phyloP scores from a whole-genome alignment of 441 rosid species.

The Gossypium davidsonii region DNA sequence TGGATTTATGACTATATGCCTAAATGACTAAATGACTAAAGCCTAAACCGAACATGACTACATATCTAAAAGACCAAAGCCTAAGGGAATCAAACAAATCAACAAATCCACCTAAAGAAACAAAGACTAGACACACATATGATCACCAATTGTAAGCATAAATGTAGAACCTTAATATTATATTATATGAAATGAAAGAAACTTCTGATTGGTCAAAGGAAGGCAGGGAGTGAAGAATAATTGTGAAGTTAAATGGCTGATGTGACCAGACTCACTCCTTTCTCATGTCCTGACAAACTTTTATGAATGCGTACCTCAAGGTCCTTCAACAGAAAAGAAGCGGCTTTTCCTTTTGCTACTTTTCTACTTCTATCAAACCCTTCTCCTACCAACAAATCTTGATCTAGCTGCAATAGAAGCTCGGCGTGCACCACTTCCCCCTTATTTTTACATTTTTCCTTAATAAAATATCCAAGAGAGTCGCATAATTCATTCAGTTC shows the following conservation, averaged over 20 bases:
- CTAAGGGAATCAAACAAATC: neutral
- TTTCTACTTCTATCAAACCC: slow-evolving; percentile 60
- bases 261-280: neutral
- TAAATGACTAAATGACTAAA: neutral
- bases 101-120: neutral
- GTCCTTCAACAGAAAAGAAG: slow-evolving; percentile 58
- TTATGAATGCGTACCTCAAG: slow-evolving; percentile 54
- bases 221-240: neutral
- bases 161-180: too few species aligned
- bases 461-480: slow-evolving; percentile 64
- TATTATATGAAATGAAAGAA: neutral
- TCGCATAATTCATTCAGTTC: slow-evolving; percentile 73
- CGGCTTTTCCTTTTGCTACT: slow-evolving; percentile 79
- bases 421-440: slow-evolving; percentile 52
- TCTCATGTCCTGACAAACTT: neutral
- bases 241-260: neutral
- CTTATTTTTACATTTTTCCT: slow-evolving; percentile 32
- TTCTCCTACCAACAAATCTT: slow-evolving; percentile 52
- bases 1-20: neutral
- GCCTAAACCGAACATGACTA: neutral
- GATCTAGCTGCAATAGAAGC: slow-evolving; percentile 61
- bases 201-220: neutral
- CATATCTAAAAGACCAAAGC: neutral
- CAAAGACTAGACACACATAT: neutral
- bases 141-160: neutral